Base-by-base conservation (phyloP, 352 stramenopile genomes). In the Phytopythium vexans region DNA sequence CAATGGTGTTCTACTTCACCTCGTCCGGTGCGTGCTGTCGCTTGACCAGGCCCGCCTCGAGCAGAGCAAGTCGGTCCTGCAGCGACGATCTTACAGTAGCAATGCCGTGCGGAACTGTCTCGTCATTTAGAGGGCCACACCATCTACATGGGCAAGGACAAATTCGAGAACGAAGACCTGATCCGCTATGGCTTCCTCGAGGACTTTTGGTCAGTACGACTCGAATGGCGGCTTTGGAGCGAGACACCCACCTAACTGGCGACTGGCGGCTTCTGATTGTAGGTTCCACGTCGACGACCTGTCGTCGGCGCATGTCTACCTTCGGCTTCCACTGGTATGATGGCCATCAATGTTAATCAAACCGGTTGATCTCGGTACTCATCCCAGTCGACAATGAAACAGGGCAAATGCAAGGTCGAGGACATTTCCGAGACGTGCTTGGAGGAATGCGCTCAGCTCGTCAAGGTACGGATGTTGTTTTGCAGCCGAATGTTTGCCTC, bases 151-250 rank as follows among this genome's bases (percentile, higher is more conserved):
- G 96, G 96, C 55, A 96, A 94, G 56, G 96, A 99, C 82, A 99
- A 99, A 77, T 98, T 96, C 64, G 97, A 99, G 78, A 99, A 99
- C 68, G 97, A 99, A 82, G 88, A 98, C 62, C 79, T 99, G 46
- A 99, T 99, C 58, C 96, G 96, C 58, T 98, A 98, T 48, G 95
- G 96, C 50, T 95, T 95, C 54, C 72, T 96, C 11, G 92, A 98
- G 62, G 96, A 99, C 72, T 91, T 98, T 53, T 97, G 91, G 87
- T 92, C 47, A 27, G 21, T 27, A 27, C 21, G 21, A 27, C 21
- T 27, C 14, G 58, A 8, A 21, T 3, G 38, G 41, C 10, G 40
- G 31, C 10, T 31, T 31, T 34, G 47, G n/a, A 52, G 55, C 27
- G 6, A 49, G 21, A 36, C 11, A 6, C 8, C 10, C 8, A 33